Conservation (phyloP, 495 filamentous ascomycete genomes). For the Collariella sp. region DNA sequence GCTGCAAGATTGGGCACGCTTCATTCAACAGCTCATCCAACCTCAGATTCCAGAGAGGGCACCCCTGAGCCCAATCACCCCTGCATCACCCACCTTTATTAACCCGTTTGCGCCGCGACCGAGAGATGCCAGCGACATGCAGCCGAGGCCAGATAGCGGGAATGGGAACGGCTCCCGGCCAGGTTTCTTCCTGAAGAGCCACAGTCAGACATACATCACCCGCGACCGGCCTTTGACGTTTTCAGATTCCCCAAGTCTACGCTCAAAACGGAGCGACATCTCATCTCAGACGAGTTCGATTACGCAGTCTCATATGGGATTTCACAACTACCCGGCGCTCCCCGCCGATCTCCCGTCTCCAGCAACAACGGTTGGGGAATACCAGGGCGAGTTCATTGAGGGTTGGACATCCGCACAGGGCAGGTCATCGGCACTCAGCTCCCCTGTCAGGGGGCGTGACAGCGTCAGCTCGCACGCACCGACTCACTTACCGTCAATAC, state of each 20-base stretch:
- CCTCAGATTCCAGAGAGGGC: slow-evolving; percentile 26
- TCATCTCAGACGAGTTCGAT: slow-evolving; percentile 45
- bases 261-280: slow-evolving; percentile 45
- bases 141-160: slow-evolving; percentile 25
- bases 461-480: slow-evolving; percentile 36
- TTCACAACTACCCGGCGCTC: slow-evolving; percentile 35
- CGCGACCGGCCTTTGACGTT: slow-evolving; percentile 37
- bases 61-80: slow-evolving; percentile 36
- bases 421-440: slow-evolving; percentile 44
- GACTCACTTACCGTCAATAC: slow-evolving; percentile 23
- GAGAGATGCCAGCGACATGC: slow-evolving; percentile 27
- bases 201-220: slow-evolving; percentile 25
- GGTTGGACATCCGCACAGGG: slow-evolving; percentile 51
- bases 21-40: slow-evolving; percentile 36
- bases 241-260: slow-evolving; percentile 44
- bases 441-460: slow-evolving; percentile 35
- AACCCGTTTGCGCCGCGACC: slow-evolving; percentile 35
- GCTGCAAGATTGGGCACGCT: slow-evolving; percentile 40
- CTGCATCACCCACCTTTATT: slow-evolving; percentile 37
- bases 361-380: slow-evolving; percentile 41
- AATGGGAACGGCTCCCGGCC: slow-evolving; percentile 27
- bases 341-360: slow-evolving; percentile 47
- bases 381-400: slow-evolving; percentile 48
- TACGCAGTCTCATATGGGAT: slow-evolving; percentile 30
- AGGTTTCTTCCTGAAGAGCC: slow-evolving; percentile 29